Evolutionary conservation across 805 yeast species (phyloP).

Genomic region (Maudiozyma turicensis): DNA sequence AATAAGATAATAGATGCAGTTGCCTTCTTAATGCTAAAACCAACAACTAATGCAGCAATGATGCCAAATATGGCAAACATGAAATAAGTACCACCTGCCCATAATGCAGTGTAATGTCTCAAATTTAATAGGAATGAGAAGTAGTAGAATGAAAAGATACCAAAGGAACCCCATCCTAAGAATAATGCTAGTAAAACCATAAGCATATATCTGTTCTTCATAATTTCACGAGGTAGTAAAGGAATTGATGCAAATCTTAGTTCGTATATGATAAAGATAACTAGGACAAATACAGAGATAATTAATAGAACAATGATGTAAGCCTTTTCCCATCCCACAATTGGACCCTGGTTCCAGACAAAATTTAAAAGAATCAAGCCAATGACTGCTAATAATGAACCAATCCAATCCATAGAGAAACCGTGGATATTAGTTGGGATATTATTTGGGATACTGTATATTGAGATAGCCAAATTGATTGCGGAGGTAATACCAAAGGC

Average conservation of each 20-base stretch:
- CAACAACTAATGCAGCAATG: slow-evolving; percentile 44
- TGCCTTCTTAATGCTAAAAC: slow-evolving; percentile 36
- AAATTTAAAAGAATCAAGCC: slow-evolving; percentile 58
- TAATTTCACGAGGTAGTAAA: slow-evolving; percentile 41
- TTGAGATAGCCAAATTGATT: slow-evolving; percentile 10
- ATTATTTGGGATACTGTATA: slow-evolving; percentile 22
- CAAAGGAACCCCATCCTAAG: slow-evolving; percentile 73
- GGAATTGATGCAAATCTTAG: slow-evolving; percentile 38
- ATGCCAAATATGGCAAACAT: slow-evolving; percentile 46
- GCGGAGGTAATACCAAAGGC: slow-evolving; percentile 18
- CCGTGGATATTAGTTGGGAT: slow-evolving; percentile 20
- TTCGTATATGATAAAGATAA: slow-evolving; percentile 43
- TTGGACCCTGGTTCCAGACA: slow-evolving; percentile 69
- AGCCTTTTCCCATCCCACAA: slow-evolving; percentile 53
- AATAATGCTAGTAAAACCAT: slow-evolving; percentile 43
- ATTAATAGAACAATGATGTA: slow-evolving; percentile 50
- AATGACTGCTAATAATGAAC: slow-evolving; percentile 46
- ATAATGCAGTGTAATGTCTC: slow-evolving; percentile 39
- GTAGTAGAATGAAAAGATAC: slow-evolving; percentile 60
- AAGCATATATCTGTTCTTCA: slow-evolving; percentile 35
- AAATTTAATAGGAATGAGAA: slow-evolving; percentile 43
- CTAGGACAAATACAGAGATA: slow-evolving; percentile 37
- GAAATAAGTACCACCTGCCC: slow-evolving; percentile 36
- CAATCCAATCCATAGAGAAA: slow-evolving; percentile 38
- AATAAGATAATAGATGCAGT: slow-evolving; percentile 44